Evolutionary conservation across 352 stramenopile species (phyloP).

Genomic region (Phytophthora vignae): DNA sequence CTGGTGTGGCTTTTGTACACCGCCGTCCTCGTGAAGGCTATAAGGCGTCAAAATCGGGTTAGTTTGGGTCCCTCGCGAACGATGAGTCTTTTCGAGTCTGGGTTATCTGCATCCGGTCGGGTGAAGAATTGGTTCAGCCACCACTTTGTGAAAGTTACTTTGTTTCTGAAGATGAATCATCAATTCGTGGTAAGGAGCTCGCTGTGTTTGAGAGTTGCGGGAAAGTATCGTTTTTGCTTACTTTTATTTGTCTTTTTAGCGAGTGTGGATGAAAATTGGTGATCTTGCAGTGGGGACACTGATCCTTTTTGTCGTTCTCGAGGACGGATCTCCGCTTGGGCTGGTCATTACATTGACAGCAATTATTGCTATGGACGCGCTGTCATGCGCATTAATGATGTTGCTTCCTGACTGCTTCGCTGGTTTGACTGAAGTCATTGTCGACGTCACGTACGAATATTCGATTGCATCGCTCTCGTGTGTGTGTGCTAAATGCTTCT

Average conservation of each 20-base stretch:
- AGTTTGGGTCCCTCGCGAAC: background rate
- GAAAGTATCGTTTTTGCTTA: background rate
- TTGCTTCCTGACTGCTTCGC: slow-evolving; percentile 2
- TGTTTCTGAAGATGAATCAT: background rate
- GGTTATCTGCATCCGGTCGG: background rate
- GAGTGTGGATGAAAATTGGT: slow-evolving; percentile 15
- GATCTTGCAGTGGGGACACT: slow-evolving; percentile 1
- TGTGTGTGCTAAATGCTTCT: no score
- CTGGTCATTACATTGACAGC: slow-evolving; percentile 11
- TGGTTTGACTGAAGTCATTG: slow-evolving; percentile 7
- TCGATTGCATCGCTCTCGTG: no score
- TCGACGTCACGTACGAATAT: slow-evolving; percentile 20
- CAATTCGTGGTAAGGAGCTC: background rate
- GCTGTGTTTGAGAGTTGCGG: background rate
- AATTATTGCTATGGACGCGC: slow-evolving; percentile 3
- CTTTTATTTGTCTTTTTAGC: background rate
- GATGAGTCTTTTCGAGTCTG: background rate
- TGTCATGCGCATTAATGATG: slow-evolving; percentile 10
- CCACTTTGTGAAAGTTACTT: background rate
- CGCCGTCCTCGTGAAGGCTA: background rate
- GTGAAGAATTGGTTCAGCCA: background rate
- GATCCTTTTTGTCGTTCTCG: slow-evolving; percentile 1
- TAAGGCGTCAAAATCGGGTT: background rate
- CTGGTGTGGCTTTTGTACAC: slow-evolving; percentile 6
- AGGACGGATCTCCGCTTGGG: slow-evolving; percentile 9